These are phyloP conservation scores for Leccinum variicolor DNA, from an alignment of 768 basidiomycete genomes.

Conservation along the genomic window DNA sequence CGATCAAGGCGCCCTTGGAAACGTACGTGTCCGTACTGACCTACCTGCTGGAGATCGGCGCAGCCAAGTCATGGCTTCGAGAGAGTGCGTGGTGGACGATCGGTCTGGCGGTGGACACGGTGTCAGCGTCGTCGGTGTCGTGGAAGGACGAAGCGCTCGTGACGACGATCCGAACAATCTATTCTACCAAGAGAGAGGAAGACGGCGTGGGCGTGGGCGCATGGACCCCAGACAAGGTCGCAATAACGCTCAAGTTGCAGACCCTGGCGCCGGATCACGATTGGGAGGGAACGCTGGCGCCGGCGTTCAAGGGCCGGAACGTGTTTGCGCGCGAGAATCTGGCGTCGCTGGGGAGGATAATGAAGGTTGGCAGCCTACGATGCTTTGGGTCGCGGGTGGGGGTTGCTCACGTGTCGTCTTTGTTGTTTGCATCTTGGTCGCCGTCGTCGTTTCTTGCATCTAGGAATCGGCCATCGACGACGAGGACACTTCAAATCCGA, in stretches of 20 bases:
- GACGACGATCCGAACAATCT: slow-evolving; percentile 47
- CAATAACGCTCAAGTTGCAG: slow-evolving; percentile 72
- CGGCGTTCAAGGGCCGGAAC: slow-evolving; percentile 74
- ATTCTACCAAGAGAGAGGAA: slow-evolving; percentile 25
- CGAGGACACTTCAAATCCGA: slow-evolving; percentile 48
- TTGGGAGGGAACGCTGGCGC: slow-evolving; percentile 64
- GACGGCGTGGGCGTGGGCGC: background rate
- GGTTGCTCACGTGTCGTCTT: slow-evolving; percentile 7
- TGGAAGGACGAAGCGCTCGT: slow-evolving; percentile 73
- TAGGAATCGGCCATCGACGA: slow-evolving; percentile 61
- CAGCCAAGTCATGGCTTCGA: slow-evolving; percentile 85
- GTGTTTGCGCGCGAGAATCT: slow-evolving; percentile 73
- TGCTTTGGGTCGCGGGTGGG: background rate
- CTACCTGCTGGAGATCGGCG: slow-evolving; percentile 65
- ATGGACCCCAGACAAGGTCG: slow-evolving; percentile 92
- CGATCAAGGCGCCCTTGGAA: slow-evolving; percentile 38
- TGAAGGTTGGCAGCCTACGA: slow-evolving; percentile 57
- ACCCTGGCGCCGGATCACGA: slow-evolving; percentile 52
- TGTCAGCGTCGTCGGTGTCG: slow-evolving; percentile 52
- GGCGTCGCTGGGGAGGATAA: slow-evolving; percentile 62
- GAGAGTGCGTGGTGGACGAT: slow-evolving; percentile 91
- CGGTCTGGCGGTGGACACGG: slow-evolving; percentile 56
- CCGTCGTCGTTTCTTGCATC: background rate
- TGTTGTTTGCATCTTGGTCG: background rate
- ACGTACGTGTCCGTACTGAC: slow-evolving; percentile 57